Base-by-base conservation (phyloP, 371 early-diverging fungal genomes). In the Syncephalastrum contaminatum region DNA sequence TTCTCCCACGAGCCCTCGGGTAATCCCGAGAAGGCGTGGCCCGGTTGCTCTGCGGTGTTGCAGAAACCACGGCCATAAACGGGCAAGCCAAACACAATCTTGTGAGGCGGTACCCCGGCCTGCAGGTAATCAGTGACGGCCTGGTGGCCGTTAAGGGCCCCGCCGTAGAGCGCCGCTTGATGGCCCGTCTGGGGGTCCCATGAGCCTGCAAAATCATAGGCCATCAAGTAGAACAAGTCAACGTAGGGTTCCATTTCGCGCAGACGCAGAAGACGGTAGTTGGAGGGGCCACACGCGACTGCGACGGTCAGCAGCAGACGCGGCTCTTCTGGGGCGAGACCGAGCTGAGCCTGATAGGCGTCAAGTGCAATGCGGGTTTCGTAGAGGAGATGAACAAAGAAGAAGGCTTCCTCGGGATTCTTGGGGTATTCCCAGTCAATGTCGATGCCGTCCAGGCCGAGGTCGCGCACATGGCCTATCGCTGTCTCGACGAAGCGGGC, bases 341-440 rank as follows among this genome's bases (percentile, higher is more conserved):
- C 59, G 3, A 72, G 59, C 54, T 74, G 70, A 22, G 61, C 64
- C 43, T 73, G 71, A 48, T 76, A 76, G 8, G 63, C 51, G 58
- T 88, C 85, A 50, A 96, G 64, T 18, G 79, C 74, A 4, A 69
- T 51, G 22, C 94, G 84, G 22, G 96, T 70, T 43, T 88, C 84
- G 36, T 74, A 72, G 41, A 96, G 64, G 40, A 97, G 72, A n/a
- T 67, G 66, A n/a, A 89, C 86, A 69, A 89, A 95, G 66, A 92
- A 86, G 22, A 63, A 62, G 1, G 86, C 90, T 58, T 97, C 96
- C 13, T 83, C 70, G 0, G 77, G 68, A 22, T 81, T 75, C 48
- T 76, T 73, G 4, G 94, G 94, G 48, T 91, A 92, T 64, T 95
- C 96, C 96, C 94, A 94, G 67, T 93, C 92, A 52, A 91, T 84